Percentiles rank a stretch among this genome's conserved stretches.
Conservation (phyloP, 495 filamentous ascomycete species). For the Podospora anserina region DNA sequence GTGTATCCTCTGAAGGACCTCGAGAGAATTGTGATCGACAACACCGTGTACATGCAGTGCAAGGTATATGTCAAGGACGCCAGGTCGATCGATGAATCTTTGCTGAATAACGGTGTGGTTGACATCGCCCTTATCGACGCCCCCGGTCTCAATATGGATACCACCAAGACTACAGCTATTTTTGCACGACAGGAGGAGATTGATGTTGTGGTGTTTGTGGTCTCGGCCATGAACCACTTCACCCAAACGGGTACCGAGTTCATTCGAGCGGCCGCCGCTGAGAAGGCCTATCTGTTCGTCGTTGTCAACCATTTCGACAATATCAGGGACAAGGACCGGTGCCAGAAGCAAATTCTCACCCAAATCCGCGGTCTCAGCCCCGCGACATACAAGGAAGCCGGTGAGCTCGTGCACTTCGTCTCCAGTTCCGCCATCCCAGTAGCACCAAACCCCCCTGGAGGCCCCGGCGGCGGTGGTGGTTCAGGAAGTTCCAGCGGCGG, state of each 20-base stretch:
- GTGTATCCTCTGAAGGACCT: slow-evolving; percentile 72
- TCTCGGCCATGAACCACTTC: slow-evolving; percentile 96
- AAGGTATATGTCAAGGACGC: slow-evolving; percentile 96
- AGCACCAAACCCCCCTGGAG: slow-evolving; percentile 51
- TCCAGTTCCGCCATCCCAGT: slow-evolving; percentile 92
- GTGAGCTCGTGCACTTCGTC: slow-evolving; percentile 94
- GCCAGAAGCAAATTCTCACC: slow-evolving; percentile 84
- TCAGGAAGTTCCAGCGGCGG: slow-evolving; percentile 57
- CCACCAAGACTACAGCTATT: slow-evolving; percentile 91
- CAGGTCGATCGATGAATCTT: slow-evolving; percentile 82
- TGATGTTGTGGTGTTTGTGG: slow-evolving; percentile 97
- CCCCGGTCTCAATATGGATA: slow-evolving; percentile 91
- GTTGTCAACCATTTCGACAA: slow-evolving; percentile 97
- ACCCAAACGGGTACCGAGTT: slow-evolving; percentile 95
- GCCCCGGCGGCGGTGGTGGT: slow-evolving; percentile 53
- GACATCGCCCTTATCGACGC: slow-evolving; percentile 98
- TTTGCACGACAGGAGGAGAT: slow-evolving; percentile 98
- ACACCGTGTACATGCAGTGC: slow-evolving; percentile 83
- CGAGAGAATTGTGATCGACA: slow-evolving; percentile 86
- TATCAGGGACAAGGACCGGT: slow-evolving; percentile 80
- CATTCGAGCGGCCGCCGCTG: slow-evolving; percentile 88
- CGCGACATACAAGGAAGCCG: slow-evolving; percentile 85
- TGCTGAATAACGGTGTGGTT: slow-evolving; percentile 95
- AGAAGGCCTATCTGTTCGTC: slow-evolving; percentile 99
- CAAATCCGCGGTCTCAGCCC: slow-evolving; percentile 83